phyloP scores from a whole-genome alignment of 225 moss, liverwort and hornwort genomes.

The Polytrichum commune region DNA sequence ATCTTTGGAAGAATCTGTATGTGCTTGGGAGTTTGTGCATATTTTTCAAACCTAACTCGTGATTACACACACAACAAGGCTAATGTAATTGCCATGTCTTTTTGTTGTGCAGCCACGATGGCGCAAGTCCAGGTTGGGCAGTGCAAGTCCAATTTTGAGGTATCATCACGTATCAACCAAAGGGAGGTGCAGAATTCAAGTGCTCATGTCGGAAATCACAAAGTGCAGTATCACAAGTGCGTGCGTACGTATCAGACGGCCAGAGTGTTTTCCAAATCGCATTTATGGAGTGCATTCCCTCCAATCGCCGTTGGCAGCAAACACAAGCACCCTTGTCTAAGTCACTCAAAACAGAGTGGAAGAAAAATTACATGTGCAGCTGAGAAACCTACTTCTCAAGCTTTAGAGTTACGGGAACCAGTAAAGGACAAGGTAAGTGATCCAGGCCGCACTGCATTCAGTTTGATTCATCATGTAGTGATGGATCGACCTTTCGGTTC shows the following conservation, averaged over 20 bases:
- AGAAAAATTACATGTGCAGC: not conserved
- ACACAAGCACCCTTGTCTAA: not conserved
- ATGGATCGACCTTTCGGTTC: too few species aligned
- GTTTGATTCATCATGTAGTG: too few species aligned
- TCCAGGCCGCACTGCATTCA: too few species aligned
- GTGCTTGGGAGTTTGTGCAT: too few species aligned
- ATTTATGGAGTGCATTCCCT: not conserved
- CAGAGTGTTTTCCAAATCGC: not conserved
- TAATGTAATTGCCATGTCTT: not conserved
- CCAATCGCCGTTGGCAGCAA: not conserved
- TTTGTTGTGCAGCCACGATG: not conserved
- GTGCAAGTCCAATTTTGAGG: not conserved
- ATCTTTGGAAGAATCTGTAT: too few species aligned
- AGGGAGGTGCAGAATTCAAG: not conserved
- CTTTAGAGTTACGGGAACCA: constrained; percentile 3
- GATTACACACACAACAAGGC: too few species aligned
- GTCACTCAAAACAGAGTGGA: constrained; percentile 2
- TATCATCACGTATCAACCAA: not conserved
- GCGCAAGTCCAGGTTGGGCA: not conserved
- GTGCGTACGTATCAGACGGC: not conserved
- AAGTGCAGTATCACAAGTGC: not conserved
- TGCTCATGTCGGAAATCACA: not conserved
- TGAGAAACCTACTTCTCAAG: not conserved
- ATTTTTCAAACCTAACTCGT: too few species aligned
- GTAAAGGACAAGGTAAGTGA: not conserved